Conservation (phyloP, 1,139 yeast species). For the Blastobotrys indianensis region DNA sequence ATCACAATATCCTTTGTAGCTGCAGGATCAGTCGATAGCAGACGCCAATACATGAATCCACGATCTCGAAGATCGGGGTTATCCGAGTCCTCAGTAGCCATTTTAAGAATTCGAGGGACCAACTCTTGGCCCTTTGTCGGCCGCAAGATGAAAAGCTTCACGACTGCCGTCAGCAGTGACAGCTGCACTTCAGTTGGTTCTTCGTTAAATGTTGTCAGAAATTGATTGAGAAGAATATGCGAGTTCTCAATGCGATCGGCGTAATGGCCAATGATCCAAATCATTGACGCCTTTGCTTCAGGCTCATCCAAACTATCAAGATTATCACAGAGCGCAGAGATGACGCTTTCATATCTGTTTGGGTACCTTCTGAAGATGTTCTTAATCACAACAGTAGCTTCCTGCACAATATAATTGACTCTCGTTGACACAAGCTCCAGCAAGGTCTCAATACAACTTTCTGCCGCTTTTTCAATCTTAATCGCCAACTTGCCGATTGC, state of each 20-base stretch:
- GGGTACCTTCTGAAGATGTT: constrained; percentile 78
- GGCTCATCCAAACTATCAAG: constrained; percentile 56
- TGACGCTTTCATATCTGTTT: constrained; percentile 39
- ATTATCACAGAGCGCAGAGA: constrained; percentile 42
- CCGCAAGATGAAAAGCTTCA: constrained; percentile 56
- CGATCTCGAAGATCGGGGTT: constrained; percentile 83
- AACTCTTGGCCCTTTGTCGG: constrained; percentile 54
- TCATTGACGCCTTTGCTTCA: constrained; percentile 70
- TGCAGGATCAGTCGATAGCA: constrained; percentile 48
- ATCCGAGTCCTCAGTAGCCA: constrained; percentile 69
- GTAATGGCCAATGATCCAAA: constrained; percentile 82
- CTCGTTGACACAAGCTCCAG: constrained; percentile 58
- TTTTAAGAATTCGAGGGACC: constrained; percentile 55
- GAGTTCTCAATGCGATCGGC: constrained; percentile 47
- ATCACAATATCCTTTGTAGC: constrained; percentile 51
- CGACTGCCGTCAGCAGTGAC: constrained; percentile 65
- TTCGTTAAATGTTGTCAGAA: constrained; percentile 46
- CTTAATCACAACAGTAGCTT: constrained; percentile 67
- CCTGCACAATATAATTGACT: constrained; percentile 73
- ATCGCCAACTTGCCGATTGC: constrained; percentile 89
- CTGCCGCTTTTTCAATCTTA: constrained; percentile 55
- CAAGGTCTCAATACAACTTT: constrained; percentile 58
- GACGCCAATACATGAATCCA: constrained; percentile 81
- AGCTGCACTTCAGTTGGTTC: constrained; percentile 72
- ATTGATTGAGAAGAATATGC: constrained; percentile 42